phyloP scores from a whole-genome alignment of 2,329 filamentous ascomycete species.

The Fusarium vanettenii region DNA sequence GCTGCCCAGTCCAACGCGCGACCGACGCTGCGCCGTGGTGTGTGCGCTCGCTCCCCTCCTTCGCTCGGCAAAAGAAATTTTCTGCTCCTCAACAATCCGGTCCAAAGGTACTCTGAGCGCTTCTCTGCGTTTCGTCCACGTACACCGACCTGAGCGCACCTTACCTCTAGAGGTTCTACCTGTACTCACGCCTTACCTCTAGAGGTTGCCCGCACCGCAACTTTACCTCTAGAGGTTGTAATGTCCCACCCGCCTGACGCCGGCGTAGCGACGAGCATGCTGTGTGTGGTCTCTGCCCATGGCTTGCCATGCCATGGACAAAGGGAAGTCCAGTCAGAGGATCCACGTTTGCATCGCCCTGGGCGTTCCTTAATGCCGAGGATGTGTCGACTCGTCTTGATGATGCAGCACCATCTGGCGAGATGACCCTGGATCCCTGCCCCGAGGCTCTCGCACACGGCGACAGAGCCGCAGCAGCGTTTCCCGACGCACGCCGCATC shows the following conservation, averaged over 20 bases:
- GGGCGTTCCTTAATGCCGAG: constrained; percentile 44
- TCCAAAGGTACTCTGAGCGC: constrained; percentile 37
- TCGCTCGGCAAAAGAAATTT: constrained; percentile 28
- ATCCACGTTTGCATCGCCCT: constrained; percentile 43
- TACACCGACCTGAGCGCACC: constrained; percentile 41
- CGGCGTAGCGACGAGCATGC: constrained; percentile 37
- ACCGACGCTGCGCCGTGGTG: not conserved
- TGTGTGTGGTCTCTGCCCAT: constrained; percentile 32
- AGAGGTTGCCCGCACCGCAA: constrained; percentile 43
- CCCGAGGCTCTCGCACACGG: constrained; percentile 33
- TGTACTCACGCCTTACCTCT: constrained; percentile 39
- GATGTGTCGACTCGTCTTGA: constrained; percentile 32
- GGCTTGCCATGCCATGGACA: constrained; percentile 43
- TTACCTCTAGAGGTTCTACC: constrained; percentile 42
- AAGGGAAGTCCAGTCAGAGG: constrained; percentile 44
- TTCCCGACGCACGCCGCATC: constrained; percentile 30
- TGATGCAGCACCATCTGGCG: constrained; percentile 17
- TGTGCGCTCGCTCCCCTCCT: constrained; percentile 4
- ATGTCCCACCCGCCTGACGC: constrained; percentile 44
- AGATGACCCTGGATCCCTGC: constrained; percentile 36
- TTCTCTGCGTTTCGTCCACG: constrained; percentile 41
- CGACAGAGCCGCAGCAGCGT: constrained; percentile 42
- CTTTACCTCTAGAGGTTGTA: constrained; percentile 44
- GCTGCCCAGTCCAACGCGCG: not conserved
- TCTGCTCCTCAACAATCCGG: constrained; percentile 41